Conservation (phyloP, 345 rosid genomes). For the Camelina neglecta region DNA sequence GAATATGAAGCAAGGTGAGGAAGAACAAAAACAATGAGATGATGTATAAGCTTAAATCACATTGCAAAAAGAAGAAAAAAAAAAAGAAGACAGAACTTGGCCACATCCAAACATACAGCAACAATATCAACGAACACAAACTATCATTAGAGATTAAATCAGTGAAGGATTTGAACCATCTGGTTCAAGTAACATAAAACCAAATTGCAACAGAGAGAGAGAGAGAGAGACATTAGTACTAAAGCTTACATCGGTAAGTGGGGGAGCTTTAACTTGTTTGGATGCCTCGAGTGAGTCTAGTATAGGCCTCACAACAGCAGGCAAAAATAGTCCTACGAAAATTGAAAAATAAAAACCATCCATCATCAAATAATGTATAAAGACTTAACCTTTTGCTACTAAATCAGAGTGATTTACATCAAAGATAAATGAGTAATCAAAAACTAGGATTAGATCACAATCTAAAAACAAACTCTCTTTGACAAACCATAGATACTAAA, state of each 20-base stretch:
- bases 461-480: neutral
- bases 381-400: neutral
- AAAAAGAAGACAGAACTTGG: neutral
- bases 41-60: neutral
- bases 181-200: neutral
- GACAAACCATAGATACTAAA: constrained; percentile 1
- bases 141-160: no score
- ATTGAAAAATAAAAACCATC: neutral
- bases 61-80: neutral
- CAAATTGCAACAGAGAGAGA: neutral
- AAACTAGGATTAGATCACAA: neutral
- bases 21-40: constrained; percentile 10
- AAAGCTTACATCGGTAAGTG: constrained; percentile 77
- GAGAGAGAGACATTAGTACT: no score
- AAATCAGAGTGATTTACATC: neutral
- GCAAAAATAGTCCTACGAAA: constrained; percentile 80
- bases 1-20: neutral
- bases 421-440: no score
- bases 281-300: constrained; percentile 87
- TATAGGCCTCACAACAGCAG: constrained; percentile 95
- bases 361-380: no score
- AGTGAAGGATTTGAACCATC: no score
- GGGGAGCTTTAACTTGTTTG: constrained; percentile 79
- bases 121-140: neutral
- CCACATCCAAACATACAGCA: neutral